Evolutionary conservation across 2,329 filamentous ascomycete species (phyloP).

Genomic region (Penicillium aurantiogriseum): DNA sequence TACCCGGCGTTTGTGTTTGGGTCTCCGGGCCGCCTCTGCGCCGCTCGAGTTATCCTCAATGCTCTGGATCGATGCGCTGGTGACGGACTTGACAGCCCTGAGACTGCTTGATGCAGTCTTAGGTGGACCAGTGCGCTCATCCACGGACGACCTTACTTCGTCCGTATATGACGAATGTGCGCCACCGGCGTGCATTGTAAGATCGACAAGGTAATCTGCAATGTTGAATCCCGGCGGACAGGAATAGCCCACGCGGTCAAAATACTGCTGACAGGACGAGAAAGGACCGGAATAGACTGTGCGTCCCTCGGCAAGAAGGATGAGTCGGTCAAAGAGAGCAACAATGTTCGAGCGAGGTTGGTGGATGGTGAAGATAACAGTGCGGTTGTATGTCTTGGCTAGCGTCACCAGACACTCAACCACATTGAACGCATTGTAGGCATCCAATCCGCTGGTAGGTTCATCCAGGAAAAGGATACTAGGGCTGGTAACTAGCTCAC

Average conservation of each 20-base stretch:
- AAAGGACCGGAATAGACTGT: slow-evolving; percentile 95
- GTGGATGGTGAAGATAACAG: slow-evolving; percentile 97
- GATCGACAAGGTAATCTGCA: slow-evolving; percentile 92
- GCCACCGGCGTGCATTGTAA: slow-evolving; percentile 90
- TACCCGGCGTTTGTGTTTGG: slow-evolving; percentile 68
- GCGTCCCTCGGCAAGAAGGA: slow-evolving; percentile 83
- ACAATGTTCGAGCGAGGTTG: slow-evolving; percentile 98
- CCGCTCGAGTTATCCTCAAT: slow-evolving; percentile 65
- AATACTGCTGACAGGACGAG: slow-evolving; percentile 82
- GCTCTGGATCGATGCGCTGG: slow-evolving; percentile 75
- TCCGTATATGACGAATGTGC: slow-evolving; percentile 54
- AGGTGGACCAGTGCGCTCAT: slow-evolving; percentile 58
- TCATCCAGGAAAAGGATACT: slow-evolving; percentile 97
- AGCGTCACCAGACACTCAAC: slow-evolving; percentile 92
- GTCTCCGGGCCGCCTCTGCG: slow-evolving; percentile 61
- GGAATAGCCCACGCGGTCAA: slow-evolving; percentile 84
- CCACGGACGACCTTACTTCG: slow-evolving; percentile 52
- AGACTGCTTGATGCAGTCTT: slow-evolving; percentile 82
- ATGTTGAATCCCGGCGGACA: slow-evolving; percentile 98
- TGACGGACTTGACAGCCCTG: slow-evolving; percentile 83
- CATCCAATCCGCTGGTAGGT: slow-evolving; percentile 91
- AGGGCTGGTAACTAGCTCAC: slow-evolving; percentile 93
- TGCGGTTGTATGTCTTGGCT: slow-evolving; percentile 94
- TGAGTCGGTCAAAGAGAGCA: slow-evolving; percentile 89
- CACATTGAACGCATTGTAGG: slow-evolving; percentile 97